These are phyloP conservation scores for Austropuccinia psidii DNA, from an alignment of 1,284 basidiomycete species.

Conservation along the genomic window DNA sequence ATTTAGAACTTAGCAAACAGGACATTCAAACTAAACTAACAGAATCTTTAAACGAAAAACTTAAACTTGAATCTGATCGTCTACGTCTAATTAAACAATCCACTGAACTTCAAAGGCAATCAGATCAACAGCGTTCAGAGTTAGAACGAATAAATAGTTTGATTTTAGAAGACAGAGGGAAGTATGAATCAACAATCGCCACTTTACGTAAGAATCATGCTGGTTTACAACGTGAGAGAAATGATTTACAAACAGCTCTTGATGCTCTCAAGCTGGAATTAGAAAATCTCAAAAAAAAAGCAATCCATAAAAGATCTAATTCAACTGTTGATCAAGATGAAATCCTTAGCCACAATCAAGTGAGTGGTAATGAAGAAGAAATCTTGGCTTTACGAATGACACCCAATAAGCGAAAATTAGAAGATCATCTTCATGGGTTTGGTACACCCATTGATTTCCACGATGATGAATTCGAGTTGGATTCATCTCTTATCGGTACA, in stretches of 20 bases:
- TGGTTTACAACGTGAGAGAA: conserved; percentile 79
- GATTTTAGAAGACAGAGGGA: conserved; percentile 68
- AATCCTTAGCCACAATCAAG: neutral
- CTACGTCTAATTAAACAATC: conserved; percentile 71
- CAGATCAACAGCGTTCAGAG: conserved; percentile 79
- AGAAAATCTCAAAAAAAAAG: conserved; percentile 54
- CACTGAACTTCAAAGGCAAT: conserved; percentile 62
- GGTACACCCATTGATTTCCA: conserved; percentile 9
- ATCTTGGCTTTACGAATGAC: conserved; percentile 38
- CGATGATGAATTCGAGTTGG: neutral
- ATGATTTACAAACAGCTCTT: conserved; percentile 73
- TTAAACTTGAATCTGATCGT: conserved; percentile 71
- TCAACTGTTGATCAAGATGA: neutral
- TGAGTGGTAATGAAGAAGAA: conserved; percentile 26
- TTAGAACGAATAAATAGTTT: conserved; percentile 63
- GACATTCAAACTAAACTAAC: conserved; percentile 67
- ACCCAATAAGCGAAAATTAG: conserved; percentile 37
- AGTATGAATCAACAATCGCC: conserved; percentile 85
- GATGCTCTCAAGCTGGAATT: conserved; percentile 64
- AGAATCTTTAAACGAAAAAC: conserved; percentile 60
- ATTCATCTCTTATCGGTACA: neutral
- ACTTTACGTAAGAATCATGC: conserved; percentile 79
- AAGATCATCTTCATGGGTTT: conserved; percentile 18
- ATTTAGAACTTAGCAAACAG: conserved; percentile 85
- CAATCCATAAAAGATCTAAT: conserved; percentile 55